phyloP scores from a whole-genome alignment of 2,329 filamentous ascomycete genomes.

The Fusarium poae region DNA sequence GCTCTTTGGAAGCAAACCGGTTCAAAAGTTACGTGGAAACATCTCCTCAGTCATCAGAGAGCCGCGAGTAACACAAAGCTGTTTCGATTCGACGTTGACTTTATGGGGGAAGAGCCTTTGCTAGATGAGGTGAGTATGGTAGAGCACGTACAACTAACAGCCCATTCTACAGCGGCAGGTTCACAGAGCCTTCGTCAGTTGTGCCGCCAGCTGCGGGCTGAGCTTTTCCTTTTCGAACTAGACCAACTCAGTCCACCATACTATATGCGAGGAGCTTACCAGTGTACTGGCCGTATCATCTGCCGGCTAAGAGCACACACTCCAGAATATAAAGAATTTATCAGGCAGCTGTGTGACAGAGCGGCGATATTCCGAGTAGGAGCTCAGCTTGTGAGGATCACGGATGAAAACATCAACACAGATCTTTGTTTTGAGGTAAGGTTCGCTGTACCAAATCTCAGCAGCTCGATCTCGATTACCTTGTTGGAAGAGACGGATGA shows the following conservation, averaged over 20 bases:
- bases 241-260: conserved; percentile 15
- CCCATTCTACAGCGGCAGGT: background rate
- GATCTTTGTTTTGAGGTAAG: conserved; percentile 8
- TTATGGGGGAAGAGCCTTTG: conserved; percentile 14
- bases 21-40: conserved; percentile 29
- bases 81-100: conserved; percentile 28
- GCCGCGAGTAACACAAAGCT: conserved; percentile 9
- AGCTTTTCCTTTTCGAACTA: conserved; percentile 27
- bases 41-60: conserved; percentile 28
- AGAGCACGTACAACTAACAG: conserved; percentile 13
- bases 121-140: conserved; percentile 24
- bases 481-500: conserved; percentile 7
- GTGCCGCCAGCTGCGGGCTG: conserved; percentile 22
- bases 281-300: conserved; percentile 15
- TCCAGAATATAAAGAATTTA: conserved; percentile 12
- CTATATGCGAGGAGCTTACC: conserved; percentile 15
- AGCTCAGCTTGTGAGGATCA: conserved; percentile 4
- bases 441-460: conserved; percentile 16
- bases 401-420: conserved; percentile 7
- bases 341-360: conserved; percentile 3
- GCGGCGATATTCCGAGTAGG: conserved; percentile 9
- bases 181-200: conserved; percentile 8
- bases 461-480: conserved; percentile 7
- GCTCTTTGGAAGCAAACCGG: conserved; percentile 25
- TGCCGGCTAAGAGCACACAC: conserved; percentile 16